phyloP scores from a whole-genome alignment of 2,329 filamentous ascomycete genomes.

The Basipetospora chlamydospora region DNA sequence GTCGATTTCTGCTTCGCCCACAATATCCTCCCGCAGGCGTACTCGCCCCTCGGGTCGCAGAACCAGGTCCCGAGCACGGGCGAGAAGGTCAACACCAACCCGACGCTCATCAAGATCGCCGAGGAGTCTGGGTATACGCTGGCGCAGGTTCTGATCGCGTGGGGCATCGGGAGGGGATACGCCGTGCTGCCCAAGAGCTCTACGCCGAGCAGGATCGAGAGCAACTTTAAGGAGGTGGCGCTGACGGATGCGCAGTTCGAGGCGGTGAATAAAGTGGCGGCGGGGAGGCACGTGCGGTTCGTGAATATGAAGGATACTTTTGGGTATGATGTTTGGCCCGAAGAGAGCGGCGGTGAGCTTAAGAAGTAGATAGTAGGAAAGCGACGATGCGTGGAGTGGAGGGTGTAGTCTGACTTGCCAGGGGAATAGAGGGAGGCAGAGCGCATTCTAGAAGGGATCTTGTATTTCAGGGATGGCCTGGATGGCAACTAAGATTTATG shows the following conservation, averaged over 20 bases:
- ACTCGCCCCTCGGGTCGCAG: constrained; percentile 32
- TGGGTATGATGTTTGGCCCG: constrained; percentile 56
- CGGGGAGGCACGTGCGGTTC: constrained; percentile 53
- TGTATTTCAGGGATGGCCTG: too few species aligned
- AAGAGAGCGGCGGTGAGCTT: constrained; percentile 25
- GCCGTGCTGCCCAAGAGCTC: constrained; percentile 57
- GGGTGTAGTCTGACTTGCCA: too few species aligned
- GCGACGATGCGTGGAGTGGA: too few species aligned
- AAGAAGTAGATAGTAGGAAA: neutral
- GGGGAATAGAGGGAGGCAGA: too few species aligned
- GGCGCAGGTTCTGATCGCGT: constrained; percentile 36
- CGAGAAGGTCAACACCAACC: constrained; percentile 25
- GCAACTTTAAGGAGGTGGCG: constrained; percentile 38
- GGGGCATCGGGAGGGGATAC: constrained; percentile 52
- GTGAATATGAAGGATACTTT: constrained; percentile 76
- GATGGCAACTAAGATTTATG: too few species aligned
- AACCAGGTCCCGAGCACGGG: constrained; percentile 29
- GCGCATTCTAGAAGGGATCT: too few species aligned
- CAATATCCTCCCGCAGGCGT: constrained; percentile 21
- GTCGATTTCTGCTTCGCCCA: constrained; percentile 26
- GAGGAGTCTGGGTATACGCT: constrained; percentile 34
- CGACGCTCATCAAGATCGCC: constrained; percentile 35
- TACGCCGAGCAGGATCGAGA: constrained; percentile 49
- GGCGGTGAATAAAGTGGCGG: constrained; percentile 28
- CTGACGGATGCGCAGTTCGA: constrained; percentile 21